These are phyloP conservation scores for Posidonia oceanica DNA, from an alignment of 116 monocot genomes.

Conservation along the genomic window DNA sequence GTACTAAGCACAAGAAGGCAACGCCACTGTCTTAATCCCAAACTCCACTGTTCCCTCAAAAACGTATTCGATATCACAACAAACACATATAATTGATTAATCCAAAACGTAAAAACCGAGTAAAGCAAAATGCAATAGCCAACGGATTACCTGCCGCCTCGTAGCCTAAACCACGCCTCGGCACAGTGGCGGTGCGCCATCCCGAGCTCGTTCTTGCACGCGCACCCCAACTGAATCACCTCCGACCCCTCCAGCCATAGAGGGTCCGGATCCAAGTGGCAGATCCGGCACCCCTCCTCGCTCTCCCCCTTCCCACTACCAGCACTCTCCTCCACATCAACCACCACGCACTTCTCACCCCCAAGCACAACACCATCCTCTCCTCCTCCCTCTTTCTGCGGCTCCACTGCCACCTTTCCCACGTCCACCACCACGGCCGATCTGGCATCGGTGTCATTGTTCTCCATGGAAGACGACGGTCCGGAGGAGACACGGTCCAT, in stretches of 20 bases:
- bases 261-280: conserved; percentile 22
- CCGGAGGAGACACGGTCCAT: too few relatives aligned
- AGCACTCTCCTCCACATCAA: not conserved
- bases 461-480: too few relatives aligned
- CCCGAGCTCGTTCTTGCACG: conserved; percentile 54
- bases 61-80: too few relatives aligned
- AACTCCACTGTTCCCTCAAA: too few relatives aligned
- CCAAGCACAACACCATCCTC: too few relatives aligned
- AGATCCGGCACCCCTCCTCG: conserved; percentile 41
- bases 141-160: conserved; percentile 35
- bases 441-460: too few relatives aligned
- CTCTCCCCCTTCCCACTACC: not conserved
- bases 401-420: too few relatives aligned
- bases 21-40: too few relatives aligned
- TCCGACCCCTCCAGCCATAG: conserved; percentile 14
- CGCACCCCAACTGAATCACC: conserved; percentile 40
- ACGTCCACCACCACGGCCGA: too few relatives aligned
- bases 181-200: conserved; percentile 47
- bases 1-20: too few relatives aligned
- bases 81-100: not conserved
- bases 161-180: conserved; percentile 57
- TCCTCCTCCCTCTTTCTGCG: too few relatives aligned
- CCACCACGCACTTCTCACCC: not conserved
- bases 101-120: not conserved
- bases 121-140: not conserved